Base-by-base conservation (phyloP, 2,329 filamentous ascomycete genomes). In the Fusarium praegraminearum region DNA sequence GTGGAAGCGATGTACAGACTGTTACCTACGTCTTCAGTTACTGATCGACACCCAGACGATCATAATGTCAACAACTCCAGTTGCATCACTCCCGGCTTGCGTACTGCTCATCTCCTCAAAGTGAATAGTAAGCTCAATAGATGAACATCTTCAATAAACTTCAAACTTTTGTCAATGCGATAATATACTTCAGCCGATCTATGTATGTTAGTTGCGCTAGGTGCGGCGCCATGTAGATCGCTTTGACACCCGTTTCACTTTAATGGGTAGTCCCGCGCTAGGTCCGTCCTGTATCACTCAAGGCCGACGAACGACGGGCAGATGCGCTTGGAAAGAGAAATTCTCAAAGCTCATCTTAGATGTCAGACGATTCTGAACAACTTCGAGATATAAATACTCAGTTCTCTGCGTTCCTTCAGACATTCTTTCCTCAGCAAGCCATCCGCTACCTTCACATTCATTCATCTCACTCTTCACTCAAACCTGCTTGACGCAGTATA, bases 161-260 rank as follows among this genome's bases (percentile, higher is more conserved):
- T 7, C n/a, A 44, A 32, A 44, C 50, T 9, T 33, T 13, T 13
- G 22, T n/a, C n/a, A 13, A 8, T 53, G 28, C 28, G 15, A 13
- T n/a, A 33, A n/a, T 5, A 11, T 24, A 30, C 3, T 24, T 24
- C 30, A 8, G n/a, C 10, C 35, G 46, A 53, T 53, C 18, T 15
- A n/a, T 32, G 15, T 18, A 41, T n/a, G 38, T 32, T 44, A 24
- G 38, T 43, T 44, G 28, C 20, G 20, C 20, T 44, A 32, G 24
- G 11, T 45, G 11, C 16, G 20, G 26, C 28, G 50, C 35, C 18
- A 18, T 26, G 5, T 1, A 53, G 2, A 44, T 53, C 50, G 50
- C 50, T 53, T 32, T 53, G 50, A 53, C 24, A 20, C 24, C 30
- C 13, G 50, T 53, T 53, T 53, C 50, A 53, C 32, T 24, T 35